phyloP scores from a whole-genome alignment of 1,284 basidiomycete species.

The Moesziomyces aphidis region DNA sequence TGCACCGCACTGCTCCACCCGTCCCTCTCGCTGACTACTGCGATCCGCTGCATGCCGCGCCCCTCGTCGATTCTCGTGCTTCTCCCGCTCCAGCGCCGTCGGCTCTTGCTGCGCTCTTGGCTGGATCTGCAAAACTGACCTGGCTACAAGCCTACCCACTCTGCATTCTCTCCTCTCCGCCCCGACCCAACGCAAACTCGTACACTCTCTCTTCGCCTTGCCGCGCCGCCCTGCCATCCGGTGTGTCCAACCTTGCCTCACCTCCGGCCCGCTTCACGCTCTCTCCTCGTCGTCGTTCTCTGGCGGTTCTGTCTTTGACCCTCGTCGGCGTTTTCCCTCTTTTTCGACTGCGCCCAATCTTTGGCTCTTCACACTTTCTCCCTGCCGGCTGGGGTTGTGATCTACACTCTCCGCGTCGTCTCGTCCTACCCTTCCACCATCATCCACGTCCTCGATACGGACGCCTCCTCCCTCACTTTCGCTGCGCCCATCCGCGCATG shows the following conservation, averaged over 20 bases:
- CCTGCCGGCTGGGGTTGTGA: neutral
- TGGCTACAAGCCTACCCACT: neutral
- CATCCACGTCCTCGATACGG: conserved; percentile 5
- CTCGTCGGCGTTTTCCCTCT: neutral
- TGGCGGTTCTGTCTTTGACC: neutral
- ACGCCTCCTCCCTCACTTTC: conserved; percentile 6
- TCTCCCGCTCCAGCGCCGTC: neutral
- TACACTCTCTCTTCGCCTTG: too few species aligned
- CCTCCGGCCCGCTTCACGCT: too few species aligned
- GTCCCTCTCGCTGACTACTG: neutral
- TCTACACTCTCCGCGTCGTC: neutral
- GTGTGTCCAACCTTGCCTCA: neutral
- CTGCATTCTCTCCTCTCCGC: neutral
- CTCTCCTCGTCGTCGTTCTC: neutral
- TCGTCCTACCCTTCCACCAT: conserved; percentile 2
- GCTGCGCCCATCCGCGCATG: conserved; percentile 16
- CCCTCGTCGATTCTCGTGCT: neutral
- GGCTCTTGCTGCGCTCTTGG: neutral
- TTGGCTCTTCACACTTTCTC: neutral
- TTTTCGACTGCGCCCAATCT: conserved; percentile 1
- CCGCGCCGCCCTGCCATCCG: too few species aligned
- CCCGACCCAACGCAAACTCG: too few species aligned
- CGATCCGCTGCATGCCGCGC: neutral
- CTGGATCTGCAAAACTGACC: neutral
- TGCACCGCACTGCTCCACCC: neutral